Conservation (phyloP, 257 asterid species). For the Ilex asprella region DNA sequence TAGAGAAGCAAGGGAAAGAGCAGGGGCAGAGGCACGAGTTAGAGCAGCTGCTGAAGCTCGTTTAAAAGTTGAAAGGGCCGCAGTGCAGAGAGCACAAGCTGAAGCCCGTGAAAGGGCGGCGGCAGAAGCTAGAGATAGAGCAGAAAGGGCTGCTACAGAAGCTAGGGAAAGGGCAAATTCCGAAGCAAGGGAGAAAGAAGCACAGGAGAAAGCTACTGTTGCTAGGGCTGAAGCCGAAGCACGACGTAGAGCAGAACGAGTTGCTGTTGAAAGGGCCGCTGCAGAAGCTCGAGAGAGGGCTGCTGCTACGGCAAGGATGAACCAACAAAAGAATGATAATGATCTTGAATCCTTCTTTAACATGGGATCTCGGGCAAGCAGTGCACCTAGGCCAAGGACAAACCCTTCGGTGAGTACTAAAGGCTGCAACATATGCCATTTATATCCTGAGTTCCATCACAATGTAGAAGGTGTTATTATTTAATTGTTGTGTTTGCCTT, state of each 20-base stretch:
- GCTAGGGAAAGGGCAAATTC: slow-evolving; percentile 66
- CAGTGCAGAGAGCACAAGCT: slow-evolving; percentile 47
- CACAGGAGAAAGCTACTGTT: slow-evolving; percentile 55
- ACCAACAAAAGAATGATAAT: slow-evolving; percentile 67
- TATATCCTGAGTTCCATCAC: slow-evolving; percentile 4
- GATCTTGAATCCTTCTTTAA: slow-evolving; percentile 88
- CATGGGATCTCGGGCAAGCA: slow-evolving; percentile 72
- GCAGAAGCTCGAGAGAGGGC: slow-evolving; percentile 96
- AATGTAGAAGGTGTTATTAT: neutral
- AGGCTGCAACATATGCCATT: slow-evolving; percentile 7
- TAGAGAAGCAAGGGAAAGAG: slow-evolving; percentile 88
- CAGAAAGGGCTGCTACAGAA: slow-evolving; percentile 79
- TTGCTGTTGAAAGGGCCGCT: slow-evolving; percentile 88
- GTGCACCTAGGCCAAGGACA: slow-evolving; percentile 78
- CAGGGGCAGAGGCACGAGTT: slow-evolving; percentile 64
- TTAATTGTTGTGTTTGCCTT: slow-evolving; percentile 7
- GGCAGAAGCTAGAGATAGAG: slow-evolving; percentile 87
- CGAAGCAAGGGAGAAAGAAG: slow-evolving; percentile 45
- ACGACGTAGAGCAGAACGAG: slow-evolving; percentile 81
- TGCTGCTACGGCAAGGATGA: slow-evolving; percentile 64
- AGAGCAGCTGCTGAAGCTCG: slow-evolving; percentile 68
- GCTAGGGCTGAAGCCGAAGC: slow-evolving; percentile 69
- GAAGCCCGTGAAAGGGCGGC: slow-evolving; percentile 80
- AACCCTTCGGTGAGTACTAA: slow-evolving; percentile 56
- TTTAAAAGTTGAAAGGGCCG: neutral